Base-by-base conservation (phyloP, 164 flowering plant species). In the Berberis vulgaris region DNA sequence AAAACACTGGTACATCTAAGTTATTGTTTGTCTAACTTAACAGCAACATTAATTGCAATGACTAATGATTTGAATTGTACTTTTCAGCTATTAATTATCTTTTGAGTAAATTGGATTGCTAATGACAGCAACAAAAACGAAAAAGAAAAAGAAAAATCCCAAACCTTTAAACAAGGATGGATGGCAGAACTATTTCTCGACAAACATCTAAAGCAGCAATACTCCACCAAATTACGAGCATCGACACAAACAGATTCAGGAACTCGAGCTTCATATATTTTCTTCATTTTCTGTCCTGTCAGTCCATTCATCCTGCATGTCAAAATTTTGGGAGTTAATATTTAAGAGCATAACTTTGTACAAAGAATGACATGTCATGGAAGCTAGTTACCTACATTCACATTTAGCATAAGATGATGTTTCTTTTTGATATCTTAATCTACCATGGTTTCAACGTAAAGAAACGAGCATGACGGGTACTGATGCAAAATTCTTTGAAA, bases 171-270 rank as follows among this genome's bases (percentile, higher is more conserved):
- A 75, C 77, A 78, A 61, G 93, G 89, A 86, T 94, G 99, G 74
- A 94, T 60, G 57, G 81, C 79, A 61, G 96, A 83, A 79, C 57
- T 79, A 73, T 91, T 92, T 74, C 87, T 84, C 26, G 97, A 84
- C 85, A 94, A 85, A 81, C 84, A 94, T 76, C 97, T 86, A 79
- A 94, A 94, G 83, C 95, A 94, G 78, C 98, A 90, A 73, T 90
- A 94, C 77, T 94, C 98, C 71, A 88, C 86, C 69, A 88, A 76
- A 75, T 77, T 79, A 45, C 95, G 91, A 40, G 90, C 85, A 76
- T 91, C 80, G 60, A 65, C 70, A 59, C 71, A 66, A 2, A 83
- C 74, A 64, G 86, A 60, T 74, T 79, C 82, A 62, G 92, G 77
- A 71, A 87, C 91, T 63, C 88, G 93, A 5, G 93, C 83, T 83